Evolutionary conservation across 78 protist genomes (phyloP), one percentile per base, ranked within the genome.

Genomic region (Cyanophora paradoxa): DNA sequence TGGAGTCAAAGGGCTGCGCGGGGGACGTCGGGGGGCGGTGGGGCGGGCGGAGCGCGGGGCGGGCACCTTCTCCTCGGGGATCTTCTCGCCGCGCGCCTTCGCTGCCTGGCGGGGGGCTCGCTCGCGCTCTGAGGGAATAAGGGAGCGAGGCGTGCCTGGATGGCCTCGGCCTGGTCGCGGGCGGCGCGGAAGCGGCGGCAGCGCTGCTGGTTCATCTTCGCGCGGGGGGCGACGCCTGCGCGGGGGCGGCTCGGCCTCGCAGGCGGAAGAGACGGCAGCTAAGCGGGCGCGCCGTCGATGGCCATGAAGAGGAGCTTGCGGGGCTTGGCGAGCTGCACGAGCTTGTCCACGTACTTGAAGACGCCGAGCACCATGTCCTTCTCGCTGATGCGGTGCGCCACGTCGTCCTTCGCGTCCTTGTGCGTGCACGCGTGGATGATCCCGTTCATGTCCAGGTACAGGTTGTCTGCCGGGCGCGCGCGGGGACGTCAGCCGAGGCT

Each of bases 371-470:
- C 44, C 90, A 95, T 82, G 61, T 91, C 92, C 19, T 82, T 66
- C 59, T 72, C 84, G 14, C 75, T 8, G 31, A 72, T 41, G 22
- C n/a, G 30, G 28, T 14, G n/a, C 14, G 39, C 36, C 3, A n/a
- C 66, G 52, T 36, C 82, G 26, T 66, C 78, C 76, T 61, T 64
- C n/a, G n/a, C n/a, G n/a, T n/a, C n/a, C 24, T 76, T 52, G 78
- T 94, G 98, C 10, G 94, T 77, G 82, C 93, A 88, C n/a, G 89
- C 86, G 74, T 95, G 99, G 30, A 96, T 83, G 66, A 96, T 85
- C 33, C 97, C 97, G 71, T 96, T 96, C 96, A 93, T 91, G 83
- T 96, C 99, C 52, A 96, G 69, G 78, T 96, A 96, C 48, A 96
- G 78, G 78, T 88, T 89, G 79, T 94, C 97, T 20, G 30, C n/a